Evolutionary conservation across 148 eudicot species (phyloP).

Genomic region (Amaranthus palmeri): DNA sequence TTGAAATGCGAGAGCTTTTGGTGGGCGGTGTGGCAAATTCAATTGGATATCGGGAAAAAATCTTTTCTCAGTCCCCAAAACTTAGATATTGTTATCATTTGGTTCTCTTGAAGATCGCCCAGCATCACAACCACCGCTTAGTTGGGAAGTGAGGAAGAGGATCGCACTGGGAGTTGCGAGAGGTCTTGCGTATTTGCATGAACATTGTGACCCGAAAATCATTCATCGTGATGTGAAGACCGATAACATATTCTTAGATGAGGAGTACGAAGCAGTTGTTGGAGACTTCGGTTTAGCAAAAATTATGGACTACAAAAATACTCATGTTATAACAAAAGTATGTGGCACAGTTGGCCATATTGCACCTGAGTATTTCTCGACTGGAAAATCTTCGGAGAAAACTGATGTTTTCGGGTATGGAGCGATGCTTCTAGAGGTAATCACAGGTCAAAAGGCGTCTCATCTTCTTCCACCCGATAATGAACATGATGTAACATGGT

Average conservation of each 20-base stretch:
- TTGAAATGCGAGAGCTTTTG: too few relatives aligned
- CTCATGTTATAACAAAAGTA: conserved; percentile 37
- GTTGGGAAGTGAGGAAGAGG: conserved; percentile 28
- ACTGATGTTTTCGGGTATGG: conserved; percentile 45
- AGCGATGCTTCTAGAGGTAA: conserved; percentile 41
- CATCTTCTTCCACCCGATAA: conserved; percentile 37
- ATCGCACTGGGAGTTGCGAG: conserved; percentile 35
- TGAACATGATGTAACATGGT: conserved; percentile 35
- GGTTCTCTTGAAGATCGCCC: conserved; percentile 19
- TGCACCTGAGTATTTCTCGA: conserved; percentile 42
- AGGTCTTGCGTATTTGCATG: conserved; percentile 37
- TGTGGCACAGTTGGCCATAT: conserved; percentile 39
- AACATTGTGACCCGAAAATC: conserved; percentile 33
- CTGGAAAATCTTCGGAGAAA: conserved; percentile 42
- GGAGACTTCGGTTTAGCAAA: conserved; percentile 39
- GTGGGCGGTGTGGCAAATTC: too few relatives aligned
- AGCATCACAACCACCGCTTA: conserved; percentile 28
- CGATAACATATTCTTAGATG: conserved; percentile 33
- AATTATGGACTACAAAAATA: conserved; percentile 35
- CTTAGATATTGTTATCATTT: too few relatives aligned
- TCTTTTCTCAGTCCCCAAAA: too few relatives aligned
- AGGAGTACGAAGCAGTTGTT: conserved; percentile 34
- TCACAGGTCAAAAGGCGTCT: conserved; percentile 39
- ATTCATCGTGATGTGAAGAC: conserved; percentile 42
- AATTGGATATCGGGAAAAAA: too few relatives aligned